Percentiles rank a stretch among this genome's conserved stretches.
phyloP scores from a whole-genome alignment of 1,139 yeast genomes.

The Geotrichum candidum region DNA sequence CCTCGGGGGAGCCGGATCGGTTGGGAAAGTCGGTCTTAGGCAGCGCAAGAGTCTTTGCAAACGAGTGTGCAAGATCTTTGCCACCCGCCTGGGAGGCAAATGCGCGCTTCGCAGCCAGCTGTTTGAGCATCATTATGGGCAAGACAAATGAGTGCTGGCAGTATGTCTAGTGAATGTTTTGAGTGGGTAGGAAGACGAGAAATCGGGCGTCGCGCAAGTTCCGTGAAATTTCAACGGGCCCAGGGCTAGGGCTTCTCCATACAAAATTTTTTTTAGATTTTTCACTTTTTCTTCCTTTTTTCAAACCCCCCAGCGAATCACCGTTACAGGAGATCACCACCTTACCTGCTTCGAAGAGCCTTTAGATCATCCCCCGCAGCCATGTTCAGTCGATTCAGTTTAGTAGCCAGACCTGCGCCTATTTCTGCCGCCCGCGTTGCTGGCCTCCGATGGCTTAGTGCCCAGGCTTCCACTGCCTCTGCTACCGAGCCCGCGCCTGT shows the following conservation, averaged over 20 bases:
- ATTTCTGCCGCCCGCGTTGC: background rate
- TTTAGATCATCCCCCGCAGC: background rate
- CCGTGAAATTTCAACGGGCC: background rate
- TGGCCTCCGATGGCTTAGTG: background rate
- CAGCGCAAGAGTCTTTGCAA: slow-evolving; percentile 45
- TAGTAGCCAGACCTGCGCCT: background rate
- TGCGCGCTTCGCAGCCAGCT: background rate
- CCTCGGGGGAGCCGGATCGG: slow-evolving; percentile 38
- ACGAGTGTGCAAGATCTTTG: slow-evolving; percentile 29
- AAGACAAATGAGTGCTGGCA: background rate
- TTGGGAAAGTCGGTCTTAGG: slow-evolving; percentile 50
- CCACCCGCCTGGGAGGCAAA: slow-evolving; percentile 4
- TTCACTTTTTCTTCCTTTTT: background rate
- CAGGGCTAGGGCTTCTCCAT: background rate
- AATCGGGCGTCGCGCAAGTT: background rate
- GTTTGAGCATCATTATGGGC: slow-evolving; percentile 1
- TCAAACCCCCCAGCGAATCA: slow-evolving; percentile 9
- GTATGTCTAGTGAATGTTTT: background rate
- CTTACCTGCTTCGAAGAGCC: background rate
- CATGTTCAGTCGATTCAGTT: slow-evolving; percentile 7
- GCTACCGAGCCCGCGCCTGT: slow-evolving; percentile 1
- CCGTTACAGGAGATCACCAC: background rate
- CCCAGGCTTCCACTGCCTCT: background rate
- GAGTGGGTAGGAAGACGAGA: background rate
- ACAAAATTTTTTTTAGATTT: background rate